Evolutionary conservation across 768 basidiomycete species (phyloP).

Genomic region (Trametes cubensis): DNA sequence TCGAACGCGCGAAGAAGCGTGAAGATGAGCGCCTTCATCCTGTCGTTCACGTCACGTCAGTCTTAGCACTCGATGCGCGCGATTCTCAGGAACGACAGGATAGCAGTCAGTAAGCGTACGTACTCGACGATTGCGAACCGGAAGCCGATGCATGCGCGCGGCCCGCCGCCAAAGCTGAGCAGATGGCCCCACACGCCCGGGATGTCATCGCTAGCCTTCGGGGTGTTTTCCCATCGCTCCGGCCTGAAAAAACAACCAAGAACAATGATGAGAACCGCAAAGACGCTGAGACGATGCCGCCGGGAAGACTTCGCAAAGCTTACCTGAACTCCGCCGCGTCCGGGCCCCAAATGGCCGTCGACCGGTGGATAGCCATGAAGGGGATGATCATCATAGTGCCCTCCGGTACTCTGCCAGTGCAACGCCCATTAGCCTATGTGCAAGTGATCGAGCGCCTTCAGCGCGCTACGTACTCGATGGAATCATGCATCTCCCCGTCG

Average conservation of each 20-base stretch:
- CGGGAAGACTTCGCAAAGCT: not conserved
- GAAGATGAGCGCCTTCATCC: conserved; percentile 40
- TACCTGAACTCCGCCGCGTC: conserved; percentile 63
- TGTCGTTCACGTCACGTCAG: not conserved
- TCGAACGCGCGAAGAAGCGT: conserved; percentile 36
- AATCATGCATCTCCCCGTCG: conserved; percentile 21
- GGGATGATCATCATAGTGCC: conserved; percentile 47
- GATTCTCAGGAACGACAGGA: too few species aligned
- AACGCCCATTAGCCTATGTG: not conserved
- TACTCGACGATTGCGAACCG: conserved; percentile 64
- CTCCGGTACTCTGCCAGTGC: conserved; percentile 25
- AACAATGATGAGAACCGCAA: not conserved
- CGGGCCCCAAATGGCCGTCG: conserved; percentile 58
- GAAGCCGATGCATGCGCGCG: conserved; percentile 69
- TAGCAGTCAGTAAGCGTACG: conserved; percentile 36
- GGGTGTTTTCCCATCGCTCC: conserved; percentile 58
- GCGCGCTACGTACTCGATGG: conserved; percentile 33
- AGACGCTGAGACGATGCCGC: not conserved
- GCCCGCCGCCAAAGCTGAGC: conserved; percentile 66
- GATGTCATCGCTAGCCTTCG: conserved; percentile 46
- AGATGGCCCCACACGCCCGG: conserved; percentile 66
- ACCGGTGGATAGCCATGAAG: conserved; percentile 54
- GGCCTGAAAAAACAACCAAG: conserved; percentile 44
- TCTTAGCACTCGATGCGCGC: too few species aligned
- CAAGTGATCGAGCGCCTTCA: too few species aligned